These are phyloP conservation scores for Musa itinerans DNA, from an alignment of 176 grass and related monocot species.

Conservation along the genomic window DNA sequence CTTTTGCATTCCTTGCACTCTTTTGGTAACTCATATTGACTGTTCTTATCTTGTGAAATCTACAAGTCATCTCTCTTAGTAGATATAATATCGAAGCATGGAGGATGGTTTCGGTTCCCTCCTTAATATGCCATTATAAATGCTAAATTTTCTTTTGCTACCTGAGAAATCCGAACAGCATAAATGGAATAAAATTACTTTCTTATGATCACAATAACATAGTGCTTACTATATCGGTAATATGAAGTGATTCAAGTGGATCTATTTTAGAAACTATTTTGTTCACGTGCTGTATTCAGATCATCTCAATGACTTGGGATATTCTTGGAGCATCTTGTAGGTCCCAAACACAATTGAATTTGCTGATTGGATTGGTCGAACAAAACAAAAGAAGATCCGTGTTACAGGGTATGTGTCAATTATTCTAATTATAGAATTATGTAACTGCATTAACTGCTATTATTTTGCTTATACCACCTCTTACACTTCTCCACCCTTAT, in stretches of 20 bases:
- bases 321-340: slow-evolving; percentile 29
- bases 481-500: neutral
- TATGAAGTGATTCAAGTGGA: neutral
- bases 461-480: neutral
- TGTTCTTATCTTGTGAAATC: neutral
- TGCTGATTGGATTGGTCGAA: slow-evolving; percentile 99
- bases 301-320: neutral
- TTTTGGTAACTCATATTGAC: neutral
- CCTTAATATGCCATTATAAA: no score
- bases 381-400: slow-evolving; percentile 93
- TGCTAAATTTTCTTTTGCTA: neutral
- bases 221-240: neutral
- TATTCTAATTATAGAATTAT: neutral
- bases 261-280: neutral
- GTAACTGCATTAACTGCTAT: neutral
- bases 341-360: slow-evolving; percentile 95
- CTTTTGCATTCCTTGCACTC: no score
- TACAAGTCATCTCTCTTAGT: neutral
- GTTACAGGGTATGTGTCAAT: slow-evolving; percentile 54
- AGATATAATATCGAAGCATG: neutral
- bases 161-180: neutral
- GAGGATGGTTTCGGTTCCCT: neutral
- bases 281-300: neutral
- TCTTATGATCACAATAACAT: neutral
- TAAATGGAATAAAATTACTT: no score